phyloP scores from a whole-genome alignment of 768 basidiomycete genomes.

The Podaxis mareebaensis region DNA sequence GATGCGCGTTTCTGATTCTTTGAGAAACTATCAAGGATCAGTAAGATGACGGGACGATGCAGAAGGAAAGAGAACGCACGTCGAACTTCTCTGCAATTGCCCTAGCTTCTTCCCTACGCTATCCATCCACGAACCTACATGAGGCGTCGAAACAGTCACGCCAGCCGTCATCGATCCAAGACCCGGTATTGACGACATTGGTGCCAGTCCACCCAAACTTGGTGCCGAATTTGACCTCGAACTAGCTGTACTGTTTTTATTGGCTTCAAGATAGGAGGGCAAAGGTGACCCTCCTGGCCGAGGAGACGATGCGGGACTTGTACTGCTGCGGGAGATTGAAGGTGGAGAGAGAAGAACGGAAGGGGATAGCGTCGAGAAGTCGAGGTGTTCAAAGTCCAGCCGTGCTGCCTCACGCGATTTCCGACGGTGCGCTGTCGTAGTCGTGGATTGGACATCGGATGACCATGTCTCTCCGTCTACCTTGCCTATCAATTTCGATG shows the following conservation, averaged over 20 bases:
- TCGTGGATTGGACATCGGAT: constrained; percentile 15
- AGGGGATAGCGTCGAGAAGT: constrained; percentile 14
- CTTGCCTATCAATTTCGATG: constrained; percentile 3
- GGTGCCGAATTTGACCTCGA: constrained; percentile 17
- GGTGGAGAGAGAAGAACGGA: constrained; percentile 17
- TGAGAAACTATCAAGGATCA: constrained; percentile 46
- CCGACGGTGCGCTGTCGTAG: constrained; percentile 22
- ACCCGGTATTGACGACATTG: constrained; percentile 41
- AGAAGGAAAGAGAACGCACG: constrained; percentile 40
- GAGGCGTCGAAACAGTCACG: constrained; percentile 18
- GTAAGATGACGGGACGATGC: not conserved
- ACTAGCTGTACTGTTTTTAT: not conserved
- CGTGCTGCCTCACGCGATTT: constrained; percentile 24
- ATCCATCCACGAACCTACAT: constrained; percentile 49
- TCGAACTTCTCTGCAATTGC: constrained; percentile 52
- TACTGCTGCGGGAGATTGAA: not conserved
- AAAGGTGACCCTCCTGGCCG: not conserved
- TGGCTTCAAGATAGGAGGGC: not conserved
- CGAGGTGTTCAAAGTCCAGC: constrained; percentile 19
- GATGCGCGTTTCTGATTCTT: constrained; percentile 73
- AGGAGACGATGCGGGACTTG: not conserved
- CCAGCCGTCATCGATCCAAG: constrained; percentile 32
- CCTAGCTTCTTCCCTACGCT: constrained; percentile 62
- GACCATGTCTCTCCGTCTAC: constrained; percentile 16
- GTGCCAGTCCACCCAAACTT: constrained; percentile 27